Percentiles rank a stretch among this genome's conserved stretches.
Evolutionary conservation across 805 yeast species (phyloP).

Genomic region (Yarrowia porcina): DNA sequence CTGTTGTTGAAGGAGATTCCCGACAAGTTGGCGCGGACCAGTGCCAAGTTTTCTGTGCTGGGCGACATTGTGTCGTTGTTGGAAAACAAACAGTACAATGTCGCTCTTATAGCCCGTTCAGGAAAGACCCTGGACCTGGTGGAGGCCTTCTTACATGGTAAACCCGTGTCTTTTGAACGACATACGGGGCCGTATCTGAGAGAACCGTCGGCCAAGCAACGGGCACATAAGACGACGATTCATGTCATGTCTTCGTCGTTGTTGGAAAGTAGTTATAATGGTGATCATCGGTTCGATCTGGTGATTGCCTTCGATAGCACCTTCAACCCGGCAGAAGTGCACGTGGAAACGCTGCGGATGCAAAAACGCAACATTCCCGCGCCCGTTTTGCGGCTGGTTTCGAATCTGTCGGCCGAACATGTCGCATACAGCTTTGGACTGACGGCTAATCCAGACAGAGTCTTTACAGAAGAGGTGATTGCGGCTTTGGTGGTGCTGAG

Average conservation of each 20-base stretch:
- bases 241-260: slow-evolving; percentile 47
- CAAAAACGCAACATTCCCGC: slow-evolving; percentile 43
- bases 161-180: slow-evolving; percentile 59
- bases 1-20: slow-evolving; percentile 70
- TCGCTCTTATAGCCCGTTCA: slow-evolving; percentile 69
- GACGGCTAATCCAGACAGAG: slow-evolving; percentile 36
- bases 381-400: slow-evolving; percentile 65
- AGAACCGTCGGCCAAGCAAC: slow-evolving; percentile 40
- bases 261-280: slow-evolving; percentile 32
- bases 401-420: slow-evolving; percentile 82
- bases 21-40: slow-evolving; percentile 60
- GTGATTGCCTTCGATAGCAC: slow-evolving; percentile 61
- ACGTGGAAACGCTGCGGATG: slow-evolving; percentile 39
- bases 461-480: slow-evolving; percentile 62
- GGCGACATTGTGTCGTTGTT: slow-evolving; percentile 60
- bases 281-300: slow-evolving; percentile 47
- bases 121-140: slow-evolving; percentile 70
- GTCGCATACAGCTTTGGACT: slow-evolving; percentile 52
- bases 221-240: slow-evolving; percentile 36
- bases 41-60: slow-evolving; percentile 78
- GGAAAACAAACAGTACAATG: slow-evolving; percentile 44
- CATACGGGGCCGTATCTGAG: slow-evolving; percentile 63
- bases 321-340: slow-evolving; percentile 45
- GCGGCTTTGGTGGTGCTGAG: slow-evolving; percentile 81
- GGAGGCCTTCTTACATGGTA: slow-evolving; percentile 76